Percentiles rank a stretch among this genome's conserved stretches.
phyloP scores from a whole-genome alignment of 306 rosid species.

The Acacia melanoxylon region DNA sequence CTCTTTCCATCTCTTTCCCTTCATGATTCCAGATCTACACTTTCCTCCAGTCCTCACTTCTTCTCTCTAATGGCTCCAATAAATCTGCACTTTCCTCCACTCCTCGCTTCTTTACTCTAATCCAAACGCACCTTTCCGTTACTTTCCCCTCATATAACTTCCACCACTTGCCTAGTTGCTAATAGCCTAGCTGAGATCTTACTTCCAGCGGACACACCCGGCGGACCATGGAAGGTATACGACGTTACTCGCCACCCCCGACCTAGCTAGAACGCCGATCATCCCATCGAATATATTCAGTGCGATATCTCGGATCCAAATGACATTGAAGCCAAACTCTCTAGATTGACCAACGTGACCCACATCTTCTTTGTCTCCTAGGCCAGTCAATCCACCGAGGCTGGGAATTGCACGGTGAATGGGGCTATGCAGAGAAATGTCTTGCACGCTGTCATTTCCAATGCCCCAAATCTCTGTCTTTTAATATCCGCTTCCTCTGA shows the following conservation, averaged over 20 bases:
- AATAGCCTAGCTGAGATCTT: not conserved
- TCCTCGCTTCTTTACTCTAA: too few relatives aligned
- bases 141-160: not conserved
- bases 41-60: too few relatives aligned
- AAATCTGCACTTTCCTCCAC: too few relatives aligned
- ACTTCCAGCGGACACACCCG: not conserved
- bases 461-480: not conserved
- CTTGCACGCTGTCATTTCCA: not conserved
- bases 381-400: constrained; percentile 24
- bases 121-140: too few relatives aligned
- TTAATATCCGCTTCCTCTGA: too few relatives aligned
- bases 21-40: too few relatives aligned
- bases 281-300: constrained; percentile 42
- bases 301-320: constrained; percentile 13
- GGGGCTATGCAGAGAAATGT: not conserved
- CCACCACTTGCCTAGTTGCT: not conserved
- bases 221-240: not conserved
- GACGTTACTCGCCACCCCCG: constrained; percentile 25
- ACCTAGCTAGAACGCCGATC: constrained; percentile 54
- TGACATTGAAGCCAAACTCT: constrained; percentile 46
- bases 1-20: too few relatives aligned
- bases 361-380: constrained; percentile 57
- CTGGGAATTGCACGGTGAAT: constrained; percentile 10
- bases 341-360: constrained; percentile 46
- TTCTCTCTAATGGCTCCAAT: too few relatives aligned